Evolutionary conservation across 768 basidiomycete genomes (phyloP).

Genomic region (Amanita phalloides): DNA sequence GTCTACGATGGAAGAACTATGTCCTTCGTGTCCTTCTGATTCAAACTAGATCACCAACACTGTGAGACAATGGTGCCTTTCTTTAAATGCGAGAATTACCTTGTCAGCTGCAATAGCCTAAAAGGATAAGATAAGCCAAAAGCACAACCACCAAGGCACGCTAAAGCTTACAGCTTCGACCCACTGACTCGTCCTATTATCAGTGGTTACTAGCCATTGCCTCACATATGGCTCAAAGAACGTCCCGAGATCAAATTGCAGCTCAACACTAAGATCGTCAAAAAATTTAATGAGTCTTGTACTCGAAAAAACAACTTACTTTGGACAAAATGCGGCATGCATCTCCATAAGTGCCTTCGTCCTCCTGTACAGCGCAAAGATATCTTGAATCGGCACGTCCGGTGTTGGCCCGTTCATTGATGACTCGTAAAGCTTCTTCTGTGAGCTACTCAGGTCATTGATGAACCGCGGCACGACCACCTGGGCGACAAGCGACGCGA

Average conservation of each 20-base stretch:
- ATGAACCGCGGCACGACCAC: slow-evolving; percentile 56
- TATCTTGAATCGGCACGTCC: slow-evolving; percentile 81
- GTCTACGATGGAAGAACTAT: slow-evolving; percentile 96
- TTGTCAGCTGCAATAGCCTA: slow-evolving; percentile 80
- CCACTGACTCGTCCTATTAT: slow-evolving; percentile 88
- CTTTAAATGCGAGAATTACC: slow-evolving; percentile 26
- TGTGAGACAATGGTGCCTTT: not conserved
- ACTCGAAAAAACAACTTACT: slow-evolving; percentile 35
- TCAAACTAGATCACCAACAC: slow-evolving; percentile 42
- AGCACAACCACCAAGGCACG: not conserved
- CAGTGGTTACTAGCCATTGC: slow-evolving; percentile 83
- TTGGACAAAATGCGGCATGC: slow-evolving; percentile 69
- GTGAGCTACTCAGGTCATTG: slow-evolving; percentile 54
- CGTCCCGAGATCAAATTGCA: slow-evolving; percentile 57
- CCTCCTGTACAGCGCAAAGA: slow-evolving; percentile 78
- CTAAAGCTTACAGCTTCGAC: slow-evolving; percentile 66
- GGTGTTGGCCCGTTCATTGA: slow-evolving; percentile 84
- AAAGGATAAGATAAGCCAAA: slow-evolving; percentile 1
- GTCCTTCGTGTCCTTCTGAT: slow-evolving; percentile 67
- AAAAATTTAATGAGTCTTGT: not conserved
- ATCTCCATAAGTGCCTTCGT: slow-evolving; percentile 68
- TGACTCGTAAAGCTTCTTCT: slow-evolving; percentile 68
- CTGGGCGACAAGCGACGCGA: slow-evolving; percentile 68
- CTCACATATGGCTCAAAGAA: slow-evolving; percentile 87
- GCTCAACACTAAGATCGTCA: slow-evolving; percentile 29